A percentile compares a stretch with the other conserved stretches of the same genome.
phyloP scores from a whole-genome alignment of 371 early-diverging fungal genomes.

The Zychaea mexicana region DNA sequence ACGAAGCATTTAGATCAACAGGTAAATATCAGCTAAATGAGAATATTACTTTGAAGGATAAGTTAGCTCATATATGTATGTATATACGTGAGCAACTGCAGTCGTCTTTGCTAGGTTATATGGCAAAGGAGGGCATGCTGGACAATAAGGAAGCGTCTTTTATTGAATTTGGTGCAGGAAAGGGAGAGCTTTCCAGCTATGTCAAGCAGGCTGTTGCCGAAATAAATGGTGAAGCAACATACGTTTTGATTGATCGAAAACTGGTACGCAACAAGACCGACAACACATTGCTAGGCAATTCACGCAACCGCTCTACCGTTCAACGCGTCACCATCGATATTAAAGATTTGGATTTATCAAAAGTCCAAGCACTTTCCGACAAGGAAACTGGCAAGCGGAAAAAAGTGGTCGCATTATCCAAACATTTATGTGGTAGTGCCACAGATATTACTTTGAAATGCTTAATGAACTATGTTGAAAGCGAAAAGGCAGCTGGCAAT shows the following conservation, averaged over 20 bases:
- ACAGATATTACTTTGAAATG: slow-evolving; percentile 88
- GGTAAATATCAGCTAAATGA: slow-evolving; percentile 12
- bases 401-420: slow-evolving; percentile 75
- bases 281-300: slow-evolving; percentile 34
- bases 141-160: slow-evolving; percentile 57
- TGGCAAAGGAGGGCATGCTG: slow-evolving; percentile 65
- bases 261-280: slow-evolving; percentile 76
- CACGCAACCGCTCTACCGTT: slow-evolving; percentile 42
- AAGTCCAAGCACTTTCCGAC: slow-evolving; percentile 40
- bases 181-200: slow-evolving; percentile 66
- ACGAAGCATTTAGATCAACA: slow-evolving; percentile 74
- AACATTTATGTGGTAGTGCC: slow-evolving; percentile 93
- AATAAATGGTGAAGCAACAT: slow-evolving; percentile 58
- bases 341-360: slow-evolving; percentile 73
- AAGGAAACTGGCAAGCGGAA: slow-evolving; percentile 36
- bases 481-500: slow-evolving; percentile 32
- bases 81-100: slow-evolving; percentile 7
- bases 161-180: slow-evolving; percentile 87
- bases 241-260: slow-evolving; percentile 78
- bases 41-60: neutral
- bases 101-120: slow-evolving; percentile 82
- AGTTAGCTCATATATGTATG: neutral
- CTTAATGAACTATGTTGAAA: slow-evolving; percentile 59
- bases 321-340: slow-evolving; percentile 81
- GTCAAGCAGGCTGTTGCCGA: slow-evolving; percentile 61